phyloP scores from a whole-genome alignment of 768 basidiomycete species.

The Suillus brevipes region DNA sequence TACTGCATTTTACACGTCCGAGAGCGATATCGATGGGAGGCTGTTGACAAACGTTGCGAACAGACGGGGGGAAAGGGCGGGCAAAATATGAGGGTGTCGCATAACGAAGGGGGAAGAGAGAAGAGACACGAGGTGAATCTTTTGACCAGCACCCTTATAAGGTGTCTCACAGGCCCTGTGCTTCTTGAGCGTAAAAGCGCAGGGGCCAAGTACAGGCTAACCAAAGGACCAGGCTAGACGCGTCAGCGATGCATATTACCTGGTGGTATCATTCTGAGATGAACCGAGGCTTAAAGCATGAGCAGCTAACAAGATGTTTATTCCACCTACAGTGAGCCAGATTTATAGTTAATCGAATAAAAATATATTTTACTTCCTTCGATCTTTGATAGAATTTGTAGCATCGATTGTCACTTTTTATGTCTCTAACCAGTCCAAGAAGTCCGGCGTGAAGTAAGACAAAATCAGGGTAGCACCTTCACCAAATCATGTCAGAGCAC shows the following conservation, averaged over 20 bases:
- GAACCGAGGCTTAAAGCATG: not conserved
- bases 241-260: not conserved
- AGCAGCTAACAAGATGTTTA: not conserved
- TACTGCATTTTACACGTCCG: not conserved
- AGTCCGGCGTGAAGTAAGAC: slow-evolving; percentile 95
- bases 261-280: not conserved
- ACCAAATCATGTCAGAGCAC: slow-evolving; percentile 6
- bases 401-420: not conserved
- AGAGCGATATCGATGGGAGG: not conserved
- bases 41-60: not conserved
- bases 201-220: not conserved
- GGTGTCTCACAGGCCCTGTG: not conserved
- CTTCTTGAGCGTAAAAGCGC: not conserved
- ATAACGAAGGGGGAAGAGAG: not conserved
- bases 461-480: slow-evolving; percentile 86
- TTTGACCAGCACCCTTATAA: not conserved
- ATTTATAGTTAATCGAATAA: not conserved
- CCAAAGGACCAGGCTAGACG: not conserved
- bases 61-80: not conserved
- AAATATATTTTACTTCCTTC: not conserved
- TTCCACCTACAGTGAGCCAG: not conserved
- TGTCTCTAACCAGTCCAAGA: slow-evolving; percentile 74
- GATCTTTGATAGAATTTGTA: not conserved
- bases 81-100: not conserved
- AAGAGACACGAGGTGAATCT: not conserved